Base-by-base conservation (phyloP, 345 rosid species). In the Hibiscus syriacus region DNA sequence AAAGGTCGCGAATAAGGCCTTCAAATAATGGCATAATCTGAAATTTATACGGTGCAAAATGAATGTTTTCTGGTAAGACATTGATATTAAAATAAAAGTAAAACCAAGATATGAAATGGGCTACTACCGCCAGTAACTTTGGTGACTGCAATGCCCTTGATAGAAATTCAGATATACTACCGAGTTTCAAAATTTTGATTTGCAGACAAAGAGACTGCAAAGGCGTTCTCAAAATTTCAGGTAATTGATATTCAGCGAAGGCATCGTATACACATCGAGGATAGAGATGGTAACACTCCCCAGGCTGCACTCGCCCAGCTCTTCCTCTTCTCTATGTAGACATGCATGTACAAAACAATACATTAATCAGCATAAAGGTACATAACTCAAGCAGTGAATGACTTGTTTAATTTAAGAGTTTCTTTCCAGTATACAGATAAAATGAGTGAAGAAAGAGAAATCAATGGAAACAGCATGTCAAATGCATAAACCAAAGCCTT, bases 181-280 rank as follows among this genome's bases (percentile, higher is more conserved):
- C 98, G 30, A 88, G 90, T 69, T 85, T 79, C 77, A 92, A 77
- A 71, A 92, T 85, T 79, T 90, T 92, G 72, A 92, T 92, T 81
- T 92, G 97, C 82, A 92, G 71, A 80, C 97, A 92, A 23, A 90
- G 87, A 39, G 97, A 92, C 76, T 90, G 98, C 75, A 92, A 77
- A 62, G 97, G 98, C 14, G 98, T 90, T 77, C 98, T 82, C 77
- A 92, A 82, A 70, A 92, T 90, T 83, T 92, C 98, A 57, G 98
- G 97, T 72, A 92, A 81, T 73, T 92, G 97, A 82, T 87, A 90
- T 70, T 90, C 97, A 38, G 86, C 64, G 80, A 92, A 90, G 76
- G 98, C 82, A 69, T 87, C 87, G 79, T 90, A 85, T 27, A 90
- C 86, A 54, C 87, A 90, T 83, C 83, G 85, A 58, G 98, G 97